A percentile compares a stretch with the other conserved stretches of the same genome.
phyloP scores from a whole-genome alignment of 352 stramenopile species.

The Phytophthora boehmeriae region DNA sequence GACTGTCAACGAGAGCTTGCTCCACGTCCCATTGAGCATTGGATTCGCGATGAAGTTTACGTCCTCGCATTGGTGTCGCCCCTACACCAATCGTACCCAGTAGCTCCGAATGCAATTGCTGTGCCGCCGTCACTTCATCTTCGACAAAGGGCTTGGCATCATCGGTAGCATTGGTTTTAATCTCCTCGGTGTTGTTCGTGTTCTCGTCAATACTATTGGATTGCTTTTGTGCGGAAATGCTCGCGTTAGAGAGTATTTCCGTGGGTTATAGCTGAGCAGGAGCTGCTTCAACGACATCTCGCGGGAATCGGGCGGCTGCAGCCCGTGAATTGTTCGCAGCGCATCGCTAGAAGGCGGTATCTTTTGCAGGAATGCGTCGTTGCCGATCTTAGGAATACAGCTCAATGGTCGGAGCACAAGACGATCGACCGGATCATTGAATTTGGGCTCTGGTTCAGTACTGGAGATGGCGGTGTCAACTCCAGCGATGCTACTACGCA shows the following conservation, averaged over 20 bases:
- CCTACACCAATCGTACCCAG: constrained; percentile 26
- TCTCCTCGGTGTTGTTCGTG: constrained; percentile 3
- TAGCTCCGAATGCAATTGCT: constrained; percentile 25
- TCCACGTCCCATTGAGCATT: constrained; percentile 46
- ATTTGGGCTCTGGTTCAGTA: constrained; percentile 15
- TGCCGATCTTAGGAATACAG: constrained; percentile 57
- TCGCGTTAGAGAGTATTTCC: constrained; percentile 72
- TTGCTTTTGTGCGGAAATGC: constrained; percentile 47
- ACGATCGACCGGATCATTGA: constrained; percentile 13
- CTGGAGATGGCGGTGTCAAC: constrained; percentile 14
- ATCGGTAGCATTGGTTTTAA: constrained; percentile 3
- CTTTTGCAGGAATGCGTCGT: constrained; percentile 58
- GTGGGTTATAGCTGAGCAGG: constrained; percentile 70
- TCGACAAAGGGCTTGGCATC: constrained; percentile 2
- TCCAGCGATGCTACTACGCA: constrained; percentile 57
- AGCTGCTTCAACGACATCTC: constrained; percentile 81
- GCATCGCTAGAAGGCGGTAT: constrained; percentile 52
- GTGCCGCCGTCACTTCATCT: constrained; percentile 19
- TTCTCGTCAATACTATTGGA: constrained; percentile 2
- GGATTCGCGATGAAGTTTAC: constrained; percentile 25
- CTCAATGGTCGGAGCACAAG: constrained; percentile 41
- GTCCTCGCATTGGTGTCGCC: constrained; percentile 24
- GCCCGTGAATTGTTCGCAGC: constrained; percentile 48
- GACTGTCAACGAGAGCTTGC: constrained; percentile 34
- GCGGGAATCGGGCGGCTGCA: constrained; percentile 51